Percentiles rank a stretch among this genome's conserved stretches.
Conservation (phyloP, 2,329 filamentous ascomycete species). For the Phialocephala sp. region DNA sequence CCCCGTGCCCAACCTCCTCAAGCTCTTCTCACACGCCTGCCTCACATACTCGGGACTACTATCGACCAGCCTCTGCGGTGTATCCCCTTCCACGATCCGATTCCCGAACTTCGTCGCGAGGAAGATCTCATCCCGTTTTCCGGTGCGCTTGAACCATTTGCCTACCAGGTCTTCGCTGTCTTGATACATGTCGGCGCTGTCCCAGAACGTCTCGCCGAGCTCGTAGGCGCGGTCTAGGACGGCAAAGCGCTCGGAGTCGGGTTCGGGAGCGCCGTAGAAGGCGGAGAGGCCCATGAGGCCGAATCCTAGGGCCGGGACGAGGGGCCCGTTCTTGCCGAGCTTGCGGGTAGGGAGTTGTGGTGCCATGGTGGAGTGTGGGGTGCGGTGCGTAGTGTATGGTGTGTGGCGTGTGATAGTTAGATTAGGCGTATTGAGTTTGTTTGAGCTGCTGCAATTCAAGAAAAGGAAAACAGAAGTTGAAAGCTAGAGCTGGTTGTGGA, state of each 20-base stretch:
- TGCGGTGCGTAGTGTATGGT: background rate
- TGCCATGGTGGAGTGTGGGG: slow-evolving; percentile 23
- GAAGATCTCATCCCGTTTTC: slow-evolving; percentile 54
- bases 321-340: slow-evolving; percentile 38
- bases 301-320: slow-evolving; percentile 37
- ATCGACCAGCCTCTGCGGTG: slow-evolving; percentile 34
- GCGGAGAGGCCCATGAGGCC: slow-evolving; percentile 35
- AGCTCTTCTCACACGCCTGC: slow-evolving; percentile 47
- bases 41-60: slow-evolving; percentile 50
- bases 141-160: slow-evolving; percentile 47
- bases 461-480: background rate
- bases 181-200: slow-evolving; percentile 47
- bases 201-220: slow-evolving; percentile 48
- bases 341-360: slow-evolving; percentile 35
- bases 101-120: slow-evolving; percentile 58
- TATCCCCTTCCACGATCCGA: slow-evolving; percentile 16
- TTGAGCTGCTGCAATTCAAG: background rate
- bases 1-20: slow-evolving; percentile 49
- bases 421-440: background rate
- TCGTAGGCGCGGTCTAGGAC: slow-evolving; percentile 49
- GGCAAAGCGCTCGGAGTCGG: slow-evolving; percentile 46
- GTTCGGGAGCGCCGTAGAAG: slow-evolving; percentile 23
- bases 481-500: background rate
- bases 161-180: slow-evolving; percentile 41
- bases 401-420: background rate